Evolutionary conservation across 495 filamentous ascomycete genomes (phyloP).

Genomic region (Tetracladium marchalianum): DNA sequence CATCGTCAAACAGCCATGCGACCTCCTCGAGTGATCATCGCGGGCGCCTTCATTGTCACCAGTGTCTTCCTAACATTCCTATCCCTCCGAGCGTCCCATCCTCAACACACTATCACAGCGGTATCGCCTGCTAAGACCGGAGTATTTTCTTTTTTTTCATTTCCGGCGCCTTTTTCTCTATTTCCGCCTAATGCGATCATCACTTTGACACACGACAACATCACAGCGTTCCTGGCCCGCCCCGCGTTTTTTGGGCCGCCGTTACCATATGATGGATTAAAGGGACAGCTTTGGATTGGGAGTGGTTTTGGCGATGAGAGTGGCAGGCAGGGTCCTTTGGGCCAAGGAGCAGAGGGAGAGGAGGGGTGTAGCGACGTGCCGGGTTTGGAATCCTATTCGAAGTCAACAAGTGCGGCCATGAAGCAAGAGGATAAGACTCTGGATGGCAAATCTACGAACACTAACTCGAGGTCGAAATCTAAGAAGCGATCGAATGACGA

Average conservation of each 20-base stretch:
- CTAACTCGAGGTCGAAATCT: slow-evolving; percentile 4
- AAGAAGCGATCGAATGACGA: slow-evolving; percentile 9
- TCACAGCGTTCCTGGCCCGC: slow-evolving; percentile 86
- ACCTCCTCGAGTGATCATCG: slow-evolving; percentile 38
- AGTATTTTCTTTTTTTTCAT: slow-evolving; percentile 28
- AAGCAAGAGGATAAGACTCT: slow-evolving; percentile 9
- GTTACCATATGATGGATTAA: slow-evolving; percentile 64
- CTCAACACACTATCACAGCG: slow-evolving; percentile 4
- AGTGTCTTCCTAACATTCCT: slow-evolving; percentile 16
- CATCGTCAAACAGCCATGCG: slow-evolving; percentile 33
- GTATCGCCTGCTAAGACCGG: slow-evolving; percentile 1
- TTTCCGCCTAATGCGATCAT: slow-evolving; percentile 94
- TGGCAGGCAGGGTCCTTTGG: slow-evolving; percentile 45
- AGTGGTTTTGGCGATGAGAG: slow-evolving; percentile 77
- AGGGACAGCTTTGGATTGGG: slow-evolving; percentile 81
- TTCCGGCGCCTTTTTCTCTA: slow-evolving; percentile 51
- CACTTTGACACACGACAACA: slow-evolving; percentile 94
- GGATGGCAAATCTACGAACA: slow-evolving; percentile 8
- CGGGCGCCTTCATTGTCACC: slow-evolving; percentile 17
- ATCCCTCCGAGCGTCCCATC: slow-evolving; percentile 14
- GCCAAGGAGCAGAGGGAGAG: slow-evolving; percentile 60
- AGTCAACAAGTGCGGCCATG: slow-evolving; percentile 12
- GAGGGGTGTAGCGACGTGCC: slow-evolving; percentile 97
- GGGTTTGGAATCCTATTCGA: slow-evolving; percentile 46
- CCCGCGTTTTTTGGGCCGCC: slow-evolving; percentile 89